Conservation (phyloP, 345 rosid species). For the Euphorbia lathyris region DNA sequence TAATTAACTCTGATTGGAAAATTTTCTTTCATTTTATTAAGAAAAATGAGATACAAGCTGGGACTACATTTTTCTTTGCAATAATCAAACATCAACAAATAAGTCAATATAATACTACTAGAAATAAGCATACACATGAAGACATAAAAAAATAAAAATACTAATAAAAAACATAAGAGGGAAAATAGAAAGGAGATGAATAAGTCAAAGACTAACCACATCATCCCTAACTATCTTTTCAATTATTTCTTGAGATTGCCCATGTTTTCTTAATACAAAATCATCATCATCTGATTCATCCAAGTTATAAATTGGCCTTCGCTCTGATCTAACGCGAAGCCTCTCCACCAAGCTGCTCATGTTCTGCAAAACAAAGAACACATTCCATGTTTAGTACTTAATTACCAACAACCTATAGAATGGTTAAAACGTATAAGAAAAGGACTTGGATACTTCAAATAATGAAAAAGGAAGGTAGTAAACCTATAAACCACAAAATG, state of each 20-base stretch:
- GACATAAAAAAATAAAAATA: background rate
- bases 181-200: background rate
- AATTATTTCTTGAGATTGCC: slow-evolving; percentile 46
- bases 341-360: slow-evolving; percentile 99
- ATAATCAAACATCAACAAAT: slow-evolving; percentile 1
- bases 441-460: background rate
- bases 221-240: slow-evolving; percentile 79
- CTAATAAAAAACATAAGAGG: background rate
- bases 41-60: background rate
- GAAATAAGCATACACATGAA: background rate
- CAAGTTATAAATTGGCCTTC: slow-evolving; percentile 77
- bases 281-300: slow-evolving; percentile 98
- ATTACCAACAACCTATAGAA: background rate
- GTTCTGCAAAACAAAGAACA: slow-evolving; percentile 42
- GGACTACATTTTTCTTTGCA: background rate
- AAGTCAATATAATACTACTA: background rate
- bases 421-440: background rate
- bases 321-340: slow-evolving; percentile 82
- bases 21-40: background rate
- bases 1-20: background rate
- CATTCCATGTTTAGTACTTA: background rate
- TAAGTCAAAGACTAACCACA: slow-evolving; percentile 48
- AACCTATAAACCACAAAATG: background rate
- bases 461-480: background rate
- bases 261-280: slow-evolving; percentile 47